Base-by-base conservation (phyloP, 352 stramenopile genomes). In the Pythium rishiriense region DNA sequence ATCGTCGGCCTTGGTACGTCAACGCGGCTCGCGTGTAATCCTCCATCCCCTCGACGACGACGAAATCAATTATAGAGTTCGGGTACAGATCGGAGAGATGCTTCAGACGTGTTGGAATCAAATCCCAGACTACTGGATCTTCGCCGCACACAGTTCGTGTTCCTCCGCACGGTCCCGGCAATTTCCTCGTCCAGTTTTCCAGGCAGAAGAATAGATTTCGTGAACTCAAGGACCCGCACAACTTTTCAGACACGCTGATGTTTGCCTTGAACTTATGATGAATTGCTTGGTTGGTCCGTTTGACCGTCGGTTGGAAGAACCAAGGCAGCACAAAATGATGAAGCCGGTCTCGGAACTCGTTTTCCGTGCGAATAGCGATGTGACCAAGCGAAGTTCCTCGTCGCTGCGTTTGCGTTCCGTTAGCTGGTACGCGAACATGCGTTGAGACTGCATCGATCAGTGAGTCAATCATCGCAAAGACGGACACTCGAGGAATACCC, bases 391-490 rank as follows among this genome's bases (percentile, higher is more conserved):
- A 43, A 17, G 7, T 21, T 5, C 9, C 6, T 12, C 37, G 37
- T n/a, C 9, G 15, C 12, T n/a, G n/a, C n/a, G n/a, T n/a, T n/a
- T n/a, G 14, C 12, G 37, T 11, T 22, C 28, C 8, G 6, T 29
- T 0, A 12, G 1, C 37, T 43, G 9, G 11, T 17, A 43, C 37
- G 37, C n/a, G 14, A 4, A n/a, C 14, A 17, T 43, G 37, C 9
- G 58, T 24, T 10, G 41, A 11, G 7, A 24, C n/a, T 46, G 55
- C 25, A 2, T 62, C 58, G 10, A 74, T 55, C 15, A 74, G n/a
- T 3, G 52, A 66, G 28, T 72, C 54, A 11, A 74, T 22, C 70
- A 72, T 76, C 10, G 9, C 19, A 25, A 67, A 66, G 3, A 71
- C 46, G 0, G 37, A 41, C 17, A 5, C 0, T 3, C 17, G 31